Evolutionary conservation across 2,329 filamentous ascomycete genomes (phyloP).

Genomic region (Aspergillus pseudonomiae): DNA sequence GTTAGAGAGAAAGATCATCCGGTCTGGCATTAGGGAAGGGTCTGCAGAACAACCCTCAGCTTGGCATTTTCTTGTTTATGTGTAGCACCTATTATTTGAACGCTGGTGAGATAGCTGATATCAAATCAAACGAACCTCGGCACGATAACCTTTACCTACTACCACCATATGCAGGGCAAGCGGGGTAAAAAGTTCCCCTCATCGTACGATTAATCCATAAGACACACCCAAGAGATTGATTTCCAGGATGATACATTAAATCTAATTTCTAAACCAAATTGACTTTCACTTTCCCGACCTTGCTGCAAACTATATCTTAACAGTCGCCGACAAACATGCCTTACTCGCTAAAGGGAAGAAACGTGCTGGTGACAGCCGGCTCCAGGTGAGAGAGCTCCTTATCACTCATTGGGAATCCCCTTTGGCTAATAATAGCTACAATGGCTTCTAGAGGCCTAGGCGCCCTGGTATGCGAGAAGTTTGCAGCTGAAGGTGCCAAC

Average conservation of each 20-base stretch:
- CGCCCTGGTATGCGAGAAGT: slow-evolving; percentile 66
- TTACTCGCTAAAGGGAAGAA: slow-evolving; percentile 30
- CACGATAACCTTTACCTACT: not conserved
- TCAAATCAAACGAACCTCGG: not conserved
- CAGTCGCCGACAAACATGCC: not conserved
- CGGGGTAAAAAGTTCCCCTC: not conserved
- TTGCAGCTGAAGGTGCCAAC: slow-evolving; percentile 69
- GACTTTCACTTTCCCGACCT: not conserved
- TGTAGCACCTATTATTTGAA: not conserved
- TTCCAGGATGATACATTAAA: not conserved
- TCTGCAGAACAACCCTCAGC: too few relatives aligned
- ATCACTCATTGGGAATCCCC: not conserved
- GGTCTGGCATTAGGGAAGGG: too few relatives aligned
- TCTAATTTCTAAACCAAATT: not conserved
- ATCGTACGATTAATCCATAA: not conserved
- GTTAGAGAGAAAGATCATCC: too few relatives aligned
- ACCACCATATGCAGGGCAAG: not conserved
- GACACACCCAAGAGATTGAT: not conserved
- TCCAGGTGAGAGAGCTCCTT: slow-evolving; percentile 54
- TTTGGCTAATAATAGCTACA: not conserved
- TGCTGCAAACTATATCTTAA: not conserved
- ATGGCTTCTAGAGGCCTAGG: slow-evolving; percentile 66
- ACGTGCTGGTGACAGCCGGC: slow-evolving; percentile 66
- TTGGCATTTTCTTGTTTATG: too few relatives aligned
- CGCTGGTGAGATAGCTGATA: not conserved